Percentiles rank a stretch among this genome's conserved stretches.
These are phyloP conservation scores for Penicillium goetzii DNA, from an alignment of 495 filamentous ascomycete species.

Conservation along the genomic window DNA sequence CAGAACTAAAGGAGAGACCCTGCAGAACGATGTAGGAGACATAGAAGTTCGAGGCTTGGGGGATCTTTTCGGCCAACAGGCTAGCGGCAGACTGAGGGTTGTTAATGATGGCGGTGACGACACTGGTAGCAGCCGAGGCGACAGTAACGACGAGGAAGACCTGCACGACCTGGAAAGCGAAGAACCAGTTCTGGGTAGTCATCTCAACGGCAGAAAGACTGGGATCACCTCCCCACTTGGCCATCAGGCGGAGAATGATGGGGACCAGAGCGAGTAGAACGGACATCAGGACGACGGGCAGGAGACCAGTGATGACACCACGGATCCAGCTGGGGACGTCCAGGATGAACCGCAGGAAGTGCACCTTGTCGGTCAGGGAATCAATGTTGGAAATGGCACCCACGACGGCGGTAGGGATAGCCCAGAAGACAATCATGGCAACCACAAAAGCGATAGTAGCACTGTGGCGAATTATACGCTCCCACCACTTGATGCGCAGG, in stretches of 20 bases:
- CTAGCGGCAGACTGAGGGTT: constrained; percentile 62
- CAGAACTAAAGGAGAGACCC: constrained; percentile 80
- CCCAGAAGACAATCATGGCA: constrained; percentile 90
- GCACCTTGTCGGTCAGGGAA: constrained; percentile 61
- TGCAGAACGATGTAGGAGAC: constrained; percentile 94
- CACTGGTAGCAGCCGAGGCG: constrained; percentile 63
- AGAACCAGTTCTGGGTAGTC: constrained; percentile 89
- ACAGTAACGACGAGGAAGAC: constrained; percentile 90
- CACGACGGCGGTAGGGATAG: constrained; percentile 83
- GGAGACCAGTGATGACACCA: constrained; percentile 82
- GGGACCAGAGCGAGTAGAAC: constrained; percentile 90
- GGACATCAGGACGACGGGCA: constrained; percentile 78
- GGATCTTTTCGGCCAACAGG: constrained; percentile 75
- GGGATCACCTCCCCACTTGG: constrained; percentile 78
- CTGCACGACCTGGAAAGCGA: constrained; percentile 92
- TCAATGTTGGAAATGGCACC: constrained; percentile 86
- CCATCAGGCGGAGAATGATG: constrained; percentile 80
- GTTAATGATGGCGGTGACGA: constrained; percentile 62
- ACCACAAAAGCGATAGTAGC: constrained; percentile 70
- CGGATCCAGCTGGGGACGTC: constrained; percentile 70
- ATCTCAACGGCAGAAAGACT: constrained; percentile 80
- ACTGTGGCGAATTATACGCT: constrained; percentile 72
- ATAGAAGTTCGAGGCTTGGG: constrained; percentile 89
- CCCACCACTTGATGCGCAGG: constrained; percentile 86
- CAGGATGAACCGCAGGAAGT: constrained; percentile 73